Percentiles rank a stretch among this genome's conserved stretches.
Evolutionary conservation across 176 grass and related monocot genomes (phyloP).

Genomic region (Elymus sibiricus): DNA sequence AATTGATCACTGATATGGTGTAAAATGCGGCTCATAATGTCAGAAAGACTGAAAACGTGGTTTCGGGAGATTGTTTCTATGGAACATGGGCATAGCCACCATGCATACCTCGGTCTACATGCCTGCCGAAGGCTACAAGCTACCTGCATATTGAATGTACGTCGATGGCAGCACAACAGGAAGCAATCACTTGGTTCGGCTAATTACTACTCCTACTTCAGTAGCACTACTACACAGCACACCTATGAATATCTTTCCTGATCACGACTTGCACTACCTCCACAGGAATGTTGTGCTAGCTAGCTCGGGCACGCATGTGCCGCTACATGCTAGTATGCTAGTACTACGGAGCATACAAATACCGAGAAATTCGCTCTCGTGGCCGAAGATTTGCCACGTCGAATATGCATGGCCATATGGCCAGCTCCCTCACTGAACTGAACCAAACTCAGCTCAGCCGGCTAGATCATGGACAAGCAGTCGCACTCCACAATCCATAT

Average conservation of each 20-base stretch:
- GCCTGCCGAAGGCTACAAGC: neutral
- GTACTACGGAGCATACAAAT: neutral
- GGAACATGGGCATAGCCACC: neutral
- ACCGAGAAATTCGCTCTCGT: neutral
- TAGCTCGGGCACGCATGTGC: neutral
- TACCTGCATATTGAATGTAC: neutral
- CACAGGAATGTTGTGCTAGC: neutral
- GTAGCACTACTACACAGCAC: neutral
- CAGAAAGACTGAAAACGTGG: neutral
- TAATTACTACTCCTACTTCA: neutral
- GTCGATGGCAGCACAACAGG: neutral
- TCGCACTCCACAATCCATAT: neutral
- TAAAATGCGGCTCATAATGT: neutral
- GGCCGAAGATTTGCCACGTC: neutral
- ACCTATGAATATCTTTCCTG: neutral
- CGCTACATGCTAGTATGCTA: neutral
- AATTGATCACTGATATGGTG: neutral
- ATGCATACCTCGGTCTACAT: neutral
- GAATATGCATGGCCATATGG: neutral
- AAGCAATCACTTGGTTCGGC: neutral
- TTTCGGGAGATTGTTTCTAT: neutral
- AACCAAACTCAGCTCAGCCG: neutral
- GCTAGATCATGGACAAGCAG: neutral
- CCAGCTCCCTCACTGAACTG: neutral
- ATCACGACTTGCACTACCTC: neutral